Base-by-base conservation (phyloP, 1,139 yeast species). In the Protomyces arabidopsidicola region DNA sequence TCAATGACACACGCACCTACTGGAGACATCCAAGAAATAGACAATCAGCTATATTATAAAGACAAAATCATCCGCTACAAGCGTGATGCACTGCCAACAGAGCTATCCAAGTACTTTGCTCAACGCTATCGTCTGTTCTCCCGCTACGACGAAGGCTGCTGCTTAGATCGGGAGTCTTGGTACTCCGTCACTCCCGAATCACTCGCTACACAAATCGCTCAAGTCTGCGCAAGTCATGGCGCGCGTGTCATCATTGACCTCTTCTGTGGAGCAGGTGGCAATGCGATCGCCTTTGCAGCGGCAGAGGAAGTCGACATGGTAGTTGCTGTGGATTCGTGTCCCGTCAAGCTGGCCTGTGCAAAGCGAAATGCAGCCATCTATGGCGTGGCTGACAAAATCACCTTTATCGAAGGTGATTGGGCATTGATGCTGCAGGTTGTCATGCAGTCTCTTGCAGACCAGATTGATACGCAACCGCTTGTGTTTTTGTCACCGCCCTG, bases 211-310 rank as follows among this genome's bases (percentile, higher is more conserved):
- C 70, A 67, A 4, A 75, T 84, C 0, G 91, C 97, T 0, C 77
- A 79, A 58, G 80, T 73, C 52, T 75, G 78, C 73, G 77, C 50
- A 84, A 90, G 0, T 71, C 78, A 0, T 81, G 85, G 0, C 71
- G 53, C 60, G 9, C 72, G 52, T 1, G 71, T 73, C 0, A 75
- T 82, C 0, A 74, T 77, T 1, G 98, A 93, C 72, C 81, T 90
- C 3, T 91, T 91, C 71, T 88, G 97, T 69, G 99, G 99, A 0
- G 98, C 95, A 1, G 98, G 97, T 0, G 98, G 98, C 0, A 93
- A 93, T 39, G 39, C 62, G 5, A 58, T 58, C 16, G 62, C 62
- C 27, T 58, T 58, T 42, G 62, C 62, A 31, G 48, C 48, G 14
- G 20, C 48, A 10, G 38, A 52, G 34, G 52, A 58, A 14, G 52